A percentile compares a stretch with the other conserved stretches of the same genome.
Conservation (phyloP, 202 grass and related monocot genomes). For the Panicum virgatum region DNA sequence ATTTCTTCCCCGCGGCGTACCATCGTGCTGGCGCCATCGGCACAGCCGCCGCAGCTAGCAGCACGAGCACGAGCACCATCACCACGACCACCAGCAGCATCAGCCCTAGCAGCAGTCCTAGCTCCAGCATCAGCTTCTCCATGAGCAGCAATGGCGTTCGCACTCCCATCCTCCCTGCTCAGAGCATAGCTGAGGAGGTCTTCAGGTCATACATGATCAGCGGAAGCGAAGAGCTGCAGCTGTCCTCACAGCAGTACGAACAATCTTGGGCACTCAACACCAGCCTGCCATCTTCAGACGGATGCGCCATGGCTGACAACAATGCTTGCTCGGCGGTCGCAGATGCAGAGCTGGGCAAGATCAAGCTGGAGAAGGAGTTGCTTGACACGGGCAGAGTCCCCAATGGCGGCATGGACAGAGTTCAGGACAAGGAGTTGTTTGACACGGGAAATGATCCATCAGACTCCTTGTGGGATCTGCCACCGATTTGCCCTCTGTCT, state of each 20-base stretch:
- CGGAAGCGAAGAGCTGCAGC: slow-evolving; percentile 40
- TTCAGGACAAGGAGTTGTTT: slow-evolving; percentile 35
- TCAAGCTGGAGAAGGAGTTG: slow-evolving; percentile 41
- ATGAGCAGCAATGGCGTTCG: slow-evolving; percentile 23
- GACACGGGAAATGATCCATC: slow-evolving; percentile 43
- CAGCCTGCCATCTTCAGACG: not conserved
- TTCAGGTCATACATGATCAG: slow-evolving; percentile 41
- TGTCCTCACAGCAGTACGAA: slow-evolving; percentile 26
- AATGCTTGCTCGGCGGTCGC: slow-evolving; percentile 2
- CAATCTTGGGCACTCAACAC: slow-evolving; percentile 33
- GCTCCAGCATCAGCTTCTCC: slow-evolving; percentile 49
- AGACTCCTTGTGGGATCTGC: slow-evolving; percentile 70
- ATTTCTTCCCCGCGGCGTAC: not conserved
- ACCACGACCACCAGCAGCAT: not conserved
- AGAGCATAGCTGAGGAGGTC: slow-evolving; percentile 23
- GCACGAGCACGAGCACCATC: not conserved
- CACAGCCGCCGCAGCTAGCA: slow-evolving; percentile 11
- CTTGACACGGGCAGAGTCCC: not conserved
- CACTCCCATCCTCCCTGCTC: slow-evolving; percentile 2
- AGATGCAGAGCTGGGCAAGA: slow-evolving; percentile 24
- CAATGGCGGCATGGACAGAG: slow-evolving; percentile 30
- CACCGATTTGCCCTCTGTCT: slow-evolving; percentile 50
- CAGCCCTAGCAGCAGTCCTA: slow-evolving; percentile 20
- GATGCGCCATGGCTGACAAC: not conserved
- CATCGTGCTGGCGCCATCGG: not conserved